Conservation (phyloP, 2,329 filamentous ascomycete species). For the Ilyonectria robusta region DNA sequence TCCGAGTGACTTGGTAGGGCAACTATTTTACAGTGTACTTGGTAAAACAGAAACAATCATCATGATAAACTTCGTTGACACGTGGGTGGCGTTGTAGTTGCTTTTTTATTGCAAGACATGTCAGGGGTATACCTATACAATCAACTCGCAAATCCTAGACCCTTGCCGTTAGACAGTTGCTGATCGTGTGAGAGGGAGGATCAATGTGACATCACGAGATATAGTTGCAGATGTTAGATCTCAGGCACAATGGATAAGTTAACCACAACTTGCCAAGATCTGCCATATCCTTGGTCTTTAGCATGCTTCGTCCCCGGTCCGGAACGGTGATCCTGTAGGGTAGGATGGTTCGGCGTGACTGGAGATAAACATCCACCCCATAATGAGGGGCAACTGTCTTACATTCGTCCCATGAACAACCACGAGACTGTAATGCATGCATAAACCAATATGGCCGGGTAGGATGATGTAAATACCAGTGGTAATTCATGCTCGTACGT, state of each 20-base stretch:
- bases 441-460: no score
- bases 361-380: no score
- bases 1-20: neutral
- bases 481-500: no score
- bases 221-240: neutral
- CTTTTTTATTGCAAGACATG: neutral
- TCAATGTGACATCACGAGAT: neutral
- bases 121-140: neutral
- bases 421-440: no score
- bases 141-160: neutral
- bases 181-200: neutral
- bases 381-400: no score
- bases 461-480: no score
- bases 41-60: neutral
- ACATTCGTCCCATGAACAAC: no score
- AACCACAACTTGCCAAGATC: neutral
- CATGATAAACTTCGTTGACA: neutral
- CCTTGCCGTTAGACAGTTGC: neutral
- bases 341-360: neutral
- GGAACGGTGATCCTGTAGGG: neutral
- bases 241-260: neutral
- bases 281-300: neutral
- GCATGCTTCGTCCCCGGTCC: neutral
- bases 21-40: neutral
- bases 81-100: no score